Conservation (phyloP, 1,284 basidiomycete species). For the Heterobasidion irregulare region DNA sequence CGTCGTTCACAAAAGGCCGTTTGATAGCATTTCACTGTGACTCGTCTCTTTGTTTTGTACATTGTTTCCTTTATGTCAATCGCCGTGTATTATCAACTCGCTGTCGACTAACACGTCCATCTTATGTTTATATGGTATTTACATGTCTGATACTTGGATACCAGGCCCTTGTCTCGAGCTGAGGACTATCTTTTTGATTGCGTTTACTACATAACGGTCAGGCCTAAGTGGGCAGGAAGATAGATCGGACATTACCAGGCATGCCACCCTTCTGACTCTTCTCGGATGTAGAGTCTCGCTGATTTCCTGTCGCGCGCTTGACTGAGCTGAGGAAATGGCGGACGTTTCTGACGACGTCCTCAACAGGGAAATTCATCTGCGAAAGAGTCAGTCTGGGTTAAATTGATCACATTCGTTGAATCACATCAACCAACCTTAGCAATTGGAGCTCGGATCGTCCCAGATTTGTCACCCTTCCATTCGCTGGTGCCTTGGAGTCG, state of each 20-base stretch:
- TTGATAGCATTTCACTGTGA: neutral
- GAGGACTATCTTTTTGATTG: slow-evolving; percentile 69
- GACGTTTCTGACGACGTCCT: slow-evolving; percentile 76
- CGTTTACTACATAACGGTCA: slow-evolving; percentile 41
- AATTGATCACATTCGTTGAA: neutral
- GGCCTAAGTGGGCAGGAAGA: neutral
- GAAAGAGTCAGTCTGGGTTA: slow-evolving; percentile 1
- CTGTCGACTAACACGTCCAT: neutral
- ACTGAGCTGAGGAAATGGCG: slow-evolving; percentile 75
- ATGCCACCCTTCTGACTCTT: slow-evolving; percentile 17
- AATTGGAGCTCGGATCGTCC: slow-evolving; percentile 78
- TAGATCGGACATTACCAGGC: slow-evolving; percentile 1
- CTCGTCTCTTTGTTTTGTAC: neutral
- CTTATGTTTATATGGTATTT: slow-evolving; percentile 5
- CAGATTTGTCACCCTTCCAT: slow-evolving; percentile 88
- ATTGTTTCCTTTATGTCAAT: neutral
- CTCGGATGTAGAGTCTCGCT: slow-evolving; percentile 31
- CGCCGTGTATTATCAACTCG: neutral
- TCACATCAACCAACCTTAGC: slow-evolving; percentile 40
- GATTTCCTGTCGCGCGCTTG: slow-evolving; percentile 66
- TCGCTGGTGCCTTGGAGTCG: slow-evolving; percentile 80
- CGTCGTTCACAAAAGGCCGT: neutral
- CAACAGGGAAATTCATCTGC: slow-evolving; percentile 66
- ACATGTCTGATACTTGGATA: slow-evolving; percentile 59
- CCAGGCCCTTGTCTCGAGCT: slow-evolving; percentile 85